Conservation (phyloP, 495 filamentous ascomycete genomes). For the Penicillium robsamsonii region DNA sequence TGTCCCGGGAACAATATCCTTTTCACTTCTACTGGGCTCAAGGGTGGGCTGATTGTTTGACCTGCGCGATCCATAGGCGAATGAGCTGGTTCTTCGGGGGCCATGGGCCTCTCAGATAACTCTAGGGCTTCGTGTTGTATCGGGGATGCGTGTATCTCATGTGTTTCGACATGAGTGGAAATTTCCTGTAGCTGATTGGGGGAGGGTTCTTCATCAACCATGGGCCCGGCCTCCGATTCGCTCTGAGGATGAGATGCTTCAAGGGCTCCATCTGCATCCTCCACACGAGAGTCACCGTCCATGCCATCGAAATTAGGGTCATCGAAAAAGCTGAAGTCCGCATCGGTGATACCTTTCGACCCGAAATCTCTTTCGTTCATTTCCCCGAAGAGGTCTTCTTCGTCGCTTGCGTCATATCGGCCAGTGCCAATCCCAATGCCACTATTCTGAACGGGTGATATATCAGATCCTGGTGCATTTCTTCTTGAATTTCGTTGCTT, state of each 20-base stretch:
- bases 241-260: constrained; percentile 14
- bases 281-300: constrained; percentile 11
- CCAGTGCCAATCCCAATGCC: constrained; percentile 38
- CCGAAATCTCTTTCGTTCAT: constrained; percentile 75
- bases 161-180: not conserved
- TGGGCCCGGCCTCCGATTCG: constrained; percentile 11
- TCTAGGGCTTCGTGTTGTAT: not conserved
- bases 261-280: constrained; percentile 15
- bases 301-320: constrained; percentile 50
- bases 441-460: constrained; percentile 17
- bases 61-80: constrained; percentile 24
- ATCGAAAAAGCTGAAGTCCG: constrained; percentile 91
- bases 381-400: constrained; percentile 69
- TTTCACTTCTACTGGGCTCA: constrained; percentile 50
- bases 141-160: not conserved
- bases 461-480: constrained; percentile 20
- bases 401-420: constrained; percentile 46
- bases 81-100: not conserved
- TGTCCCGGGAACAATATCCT: constrained; percentile 44
- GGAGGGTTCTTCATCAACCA: not conserved
- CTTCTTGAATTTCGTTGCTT: constrained; percentile 19
- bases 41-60: constrained; percentile 47
- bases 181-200: not conserved
- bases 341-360: constrained; percentile 76
- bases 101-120: constrained; percentile 9